Evolutionary conservation across 208 protist species (phyloP).

Genomic region (Dictyostelium gargantuum): DNA sequence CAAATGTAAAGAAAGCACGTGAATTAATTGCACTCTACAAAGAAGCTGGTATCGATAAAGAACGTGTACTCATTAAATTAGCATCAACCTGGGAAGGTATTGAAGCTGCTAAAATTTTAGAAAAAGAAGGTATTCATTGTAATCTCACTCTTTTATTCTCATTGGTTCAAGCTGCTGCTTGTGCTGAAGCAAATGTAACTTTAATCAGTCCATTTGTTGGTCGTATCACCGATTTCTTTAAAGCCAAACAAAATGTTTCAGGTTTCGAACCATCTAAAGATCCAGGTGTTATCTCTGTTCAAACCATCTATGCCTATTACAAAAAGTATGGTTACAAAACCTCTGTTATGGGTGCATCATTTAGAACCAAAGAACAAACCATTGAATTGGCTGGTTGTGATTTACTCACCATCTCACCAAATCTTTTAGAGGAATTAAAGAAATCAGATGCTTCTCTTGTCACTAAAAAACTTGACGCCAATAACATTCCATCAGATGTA

Average conservation of each 20-base stretch:
- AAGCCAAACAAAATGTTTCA: slow-evolving; percentile 75
- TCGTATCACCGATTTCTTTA: slow-evolving; percentile 97
- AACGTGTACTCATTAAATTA: slow-evolving; percentile 97
- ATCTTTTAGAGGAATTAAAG: slow-evolving; percentile 93
- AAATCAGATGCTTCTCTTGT: slow-evolving; percentile 75
- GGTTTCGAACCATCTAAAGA: slow-evolving; percentile 88
- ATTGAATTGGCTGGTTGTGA: slow-evolving; percentile 94
- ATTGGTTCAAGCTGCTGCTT: slow-evolving; percentile 82
- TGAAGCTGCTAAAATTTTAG: slow-evolving; percentile 92
- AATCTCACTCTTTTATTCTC: slow-evolving; percentile 98
- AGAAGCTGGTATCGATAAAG: slow-evolving; percentile 88
- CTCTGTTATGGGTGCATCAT: slow-evolving; percentile 97
- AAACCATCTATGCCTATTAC: slow-evolving; percentile 97
- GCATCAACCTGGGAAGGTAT: slow-evolving; percentile 97
- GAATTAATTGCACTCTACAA: slow-evolving; percentile 95
- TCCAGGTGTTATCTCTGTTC: slow-evolving; percentile 93
- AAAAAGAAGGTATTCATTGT: slow-evolving; percentile 95
- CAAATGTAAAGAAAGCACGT: slow-evolving; percentile 92
- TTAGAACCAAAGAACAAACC: slow-evolving; percentile 93
- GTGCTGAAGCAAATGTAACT: slow-evolving; percentile 93
- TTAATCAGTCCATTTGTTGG: slow-evolving; percentile 97
- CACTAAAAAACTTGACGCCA: slow-evolving; percentile 84
- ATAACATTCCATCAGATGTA: slow-evolving; percentile 76
- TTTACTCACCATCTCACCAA: slow-evolving; percentile 96
- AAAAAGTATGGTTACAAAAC: slow-evolving; percentile 97